Conservation (phyloP, 2,329 filamentous ascomycete species). For the Didymella arachidicola region DNA sequence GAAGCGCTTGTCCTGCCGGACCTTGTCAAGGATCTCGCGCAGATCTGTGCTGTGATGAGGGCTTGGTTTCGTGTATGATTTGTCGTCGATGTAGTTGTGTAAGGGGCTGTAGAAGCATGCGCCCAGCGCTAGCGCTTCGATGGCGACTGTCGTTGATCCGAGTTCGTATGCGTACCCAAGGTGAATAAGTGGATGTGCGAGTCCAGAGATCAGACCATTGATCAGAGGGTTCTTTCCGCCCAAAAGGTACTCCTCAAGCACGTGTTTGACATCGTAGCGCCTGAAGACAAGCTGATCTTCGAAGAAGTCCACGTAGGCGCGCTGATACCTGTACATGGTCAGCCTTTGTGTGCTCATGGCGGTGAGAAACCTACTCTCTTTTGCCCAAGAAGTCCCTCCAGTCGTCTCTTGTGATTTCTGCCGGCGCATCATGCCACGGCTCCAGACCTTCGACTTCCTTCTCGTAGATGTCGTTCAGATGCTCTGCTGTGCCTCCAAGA, state of each 20-base stretch:
- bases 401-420: slow-evolving; percentile 81
- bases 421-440: slow-evolving; percentile 82
- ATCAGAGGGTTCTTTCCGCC: slow-evolving; percentile 77
- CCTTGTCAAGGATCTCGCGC: slow-evolving; percentile 73
- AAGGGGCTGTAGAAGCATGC: slow-evolving; percentile 65
- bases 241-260: slow-evolving; percentile 80
- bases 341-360: slow-evolving; percentile 12
- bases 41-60: slow-evolving; percentile 60
- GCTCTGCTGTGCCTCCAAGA: slow-evolving; percentile 75
- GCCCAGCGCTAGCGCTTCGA: slow-evolving; percentile 82
- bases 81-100: slow-evolving; percentile 73
- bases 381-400: slow-evolving; percentile 88
- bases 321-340: slow-evolving; percentile 69
- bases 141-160: slow-evolving; percentile 81
- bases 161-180: slow-evolving; percentile 94
- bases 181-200: slow-evolving; percentile 92
- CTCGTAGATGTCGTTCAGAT: slow-evolving; percentile 84
- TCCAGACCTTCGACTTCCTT: slow-evolving; percentile 74
- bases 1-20: slow-evolving; percentile 74
- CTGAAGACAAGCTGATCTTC: slow-evolving; percentile 84
- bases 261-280: slow-evolving; percentile 83
- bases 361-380: slow-evolving; percentile 59
- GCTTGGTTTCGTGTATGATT: slow-evolving; percentile 72
- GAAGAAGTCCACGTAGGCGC: slow-evolving; percentile 93
- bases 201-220: slow-evolving; percentile 78